Conservation (phyloP, 495 filamentous ascomycete genomes). For the Choiromyces venosus region DNA sequence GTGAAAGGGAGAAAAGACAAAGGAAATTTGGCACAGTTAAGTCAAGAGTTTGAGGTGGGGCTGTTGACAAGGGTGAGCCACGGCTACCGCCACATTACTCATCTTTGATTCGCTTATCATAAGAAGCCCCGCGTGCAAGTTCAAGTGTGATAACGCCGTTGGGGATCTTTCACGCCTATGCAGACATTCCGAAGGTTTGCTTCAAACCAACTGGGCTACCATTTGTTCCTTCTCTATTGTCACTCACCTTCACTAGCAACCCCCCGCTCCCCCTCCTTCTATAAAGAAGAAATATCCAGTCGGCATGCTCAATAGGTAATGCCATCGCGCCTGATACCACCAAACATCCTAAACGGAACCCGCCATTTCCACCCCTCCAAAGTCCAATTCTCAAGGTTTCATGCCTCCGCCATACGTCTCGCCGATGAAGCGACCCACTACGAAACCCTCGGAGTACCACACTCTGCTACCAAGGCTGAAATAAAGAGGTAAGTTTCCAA, state of each 20-base stretch:
- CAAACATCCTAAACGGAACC: neutral
- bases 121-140: neutral
- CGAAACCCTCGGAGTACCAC: constrained; percentile 68
- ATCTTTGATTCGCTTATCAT: too few species aligned
- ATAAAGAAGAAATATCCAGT: neutral
- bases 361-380: neutral
- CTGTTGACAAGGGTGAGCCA: neutral
- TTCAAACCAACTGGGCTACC: neutral
- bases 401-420: constrained; percentile 43
- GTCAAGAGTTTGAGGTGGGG: neutral
- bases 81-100: neutral
- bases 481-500: constrained; percentile 68
- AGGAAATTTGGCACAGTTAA: neutral
- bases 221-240: neutral
- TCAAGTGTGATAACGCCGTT: neutral
- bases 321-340: constrained; percentile 11
- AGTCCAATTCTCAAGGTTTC: constrained; percentile 39
- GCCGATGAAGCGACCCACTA: constrained; percentile 59
- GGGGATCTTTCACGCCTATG: neutral
- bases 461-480: constrained; percentile 61
- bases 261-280: neutral
- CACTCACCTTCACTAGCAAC: neutral
- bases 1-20: neutral
- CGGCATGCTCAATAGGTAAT: constrained; percentile 27
- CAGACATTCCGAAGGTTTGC: neutral